Evolutionary conservation across 1,139 yeast genomes (phyloP), one percentile per base, ranked within the genome.

Genomic region (Candida sanyaensis): DNA sequence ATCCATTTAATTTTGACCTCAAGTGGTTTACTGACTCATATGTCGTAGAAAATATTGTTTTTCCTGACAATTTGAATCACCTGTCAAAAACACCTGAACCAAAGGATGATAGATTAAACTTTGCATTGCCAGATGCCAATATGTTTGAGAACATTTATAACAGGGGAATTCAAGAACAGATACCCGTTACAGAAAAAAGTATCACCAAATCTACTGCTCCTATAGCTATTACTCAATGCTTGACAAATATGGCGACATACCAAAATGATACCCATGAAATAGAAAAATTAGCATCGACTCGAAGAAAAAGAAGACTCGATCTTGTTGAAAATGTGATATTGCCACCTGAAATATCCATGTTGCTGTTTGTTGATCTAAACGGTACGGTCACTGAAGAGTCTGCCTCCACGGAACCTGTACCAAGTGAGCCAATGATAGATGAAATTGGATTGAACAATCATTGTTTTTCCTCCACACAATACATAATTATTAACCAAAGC

Each of bases 261-360:
- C 50, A 50, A 7, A 44, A 48, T 43, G 53, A 50, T 13, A 46
- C 51, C 21, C 49, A 42, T 9, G 52, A 47, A 28, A 33, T 51
- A 13, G 48, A 47, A 11, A 39, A 39, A 11, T 27, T 49, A 9
- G 38, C 47, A 5, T 17, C 34, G 21, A 12, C 32, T 11, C 39
- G 40, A 17, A 50, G 44, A 29, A 46, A 39, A 39, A 32, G 47
- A 17, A 46, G 44, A 21, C 26, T 47, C 11, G 32, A 29, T 30
- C 12, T 21, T 11, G 23, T 9, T 2, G 8, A 28, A 2, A 38
- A 39, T 13, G 7, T 37, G 33, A 38, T 37, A 11, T 40, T 50
- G 34, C 53, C 53, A 21, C 48, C 44, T 2, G 46, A 43, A 13
- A 41, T 50, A 40, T 45, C 54, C 23, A 43, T 41, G 32, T 27